Percentiles rank a stretch among this genome's conserved stretches.
Evolutionary conservation across 2,329 filamentous ascomycete genomes (phyloP).

Genomic region (Cladophialophora psammophila): DNA sequence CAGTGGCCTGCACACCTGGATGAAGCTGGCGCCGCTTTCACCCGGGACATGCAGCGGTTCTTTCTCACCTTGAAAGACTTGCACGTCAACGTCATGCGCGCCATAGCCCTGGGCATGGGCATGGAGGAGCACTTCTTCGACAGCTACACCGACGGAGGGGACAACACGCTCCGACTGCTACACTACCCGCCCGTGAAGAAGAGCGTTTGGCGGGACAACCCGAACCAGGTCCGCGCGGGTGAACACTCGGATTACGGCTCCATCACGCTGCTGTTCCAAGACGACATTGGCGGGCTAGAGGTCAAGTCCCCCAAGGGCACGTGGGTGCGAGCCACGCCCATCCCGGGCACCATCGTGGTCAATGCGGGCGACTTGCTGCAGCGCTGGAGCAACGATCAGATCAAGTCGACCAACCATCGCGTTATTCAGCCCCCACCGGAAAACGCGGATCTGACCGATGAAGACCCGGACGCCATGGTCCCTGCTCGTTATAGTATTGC

Average conservation of each 20-base stretch:
- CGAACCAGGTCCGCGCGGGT: constrained; percentile 73
- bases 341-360: constrained; percentile 80
- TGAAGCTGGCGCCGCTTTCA: constrained; percentile 68
- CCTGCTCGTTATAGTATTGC: constrained; percentile 82
- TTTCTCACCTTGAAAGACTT: constrained; percentile 75
- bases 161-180: constrained; percentile 75
- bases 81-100: constrained; percentile 80
- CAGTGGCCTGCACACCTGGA: constrained; percentile 70
- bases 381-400: constrained; percentile 88
- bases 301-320: constrained; percentile 74
- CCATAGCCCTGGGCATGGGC: constrained; percentile 82
- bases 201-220: constrained; percentile 70
- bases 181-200: constrained; percentile 76
- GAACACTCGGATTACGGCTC: constrained; percentile 73
- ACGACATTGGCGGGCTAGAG: constrained; percentile 64
- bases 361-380: constrained; percentile 89
- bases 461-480: constrained; percentile 58
- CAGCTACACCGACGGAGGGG: constrained; percentile 70
- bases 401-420: constrained; percentile 87
- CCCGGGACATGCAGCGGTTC: constrained; percentile 75
- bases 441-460: constrained; percentile 55
- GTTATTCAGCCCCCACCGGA: constrained; percentile 77
- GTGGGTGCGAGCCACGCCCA: constrained; percentile 84
- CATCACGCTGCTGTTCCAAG: constrained; percentile 64
- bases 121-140: constrained; percentile 79